These are phyloP conservation scores for Lepidium africanum DNA, from an alignment of 345 rosid species.

Conservation along the genomic window DNA sequence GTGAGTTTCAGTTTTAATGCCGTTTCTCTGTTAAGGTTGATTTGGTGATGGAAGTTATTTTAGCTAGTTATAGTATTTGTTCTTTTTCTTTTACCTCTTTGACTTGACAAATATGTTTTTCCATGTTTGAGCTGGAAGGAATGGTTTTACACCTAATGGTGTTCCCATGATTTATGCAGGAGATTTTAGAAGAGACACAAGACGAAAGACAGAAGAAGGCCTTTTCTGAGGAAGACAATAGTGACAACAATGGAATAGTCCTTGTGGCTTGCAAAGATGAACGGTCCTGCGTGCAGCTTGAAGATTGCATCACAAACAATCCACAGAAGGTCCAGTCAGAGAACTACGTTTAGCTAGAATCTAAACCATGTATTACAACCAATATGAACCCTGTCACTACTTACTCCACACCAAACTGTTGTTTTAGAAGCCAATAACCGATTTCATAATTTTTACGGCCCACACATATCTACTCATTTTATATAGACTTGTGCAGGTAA, in stretches of 20 bases:
- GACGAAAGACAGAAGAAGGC: conserved; percentile 60
- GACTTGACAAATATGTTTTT: neutral
- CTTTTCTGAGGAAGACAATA: conserved; percentile 33
- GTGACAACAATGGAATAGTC: conserved; percentile 51
- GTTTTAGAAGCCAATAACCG: neutral
- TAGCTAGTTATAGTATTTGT: neutral
- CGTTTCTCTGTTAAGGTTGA: neutral
- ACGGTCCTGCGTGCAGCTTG: conserved; percentile 91
- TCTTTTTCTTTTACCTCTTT: neutral
- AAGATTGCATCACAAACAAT: conserved; percentile 67
- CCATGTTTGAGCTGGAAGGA: neutral
- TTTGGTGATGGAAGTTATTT: neutral
- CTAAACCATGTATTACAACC: neutral
- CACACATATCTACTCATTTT: neutral
- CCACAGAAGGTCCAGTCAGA: conserved; percentile 54
- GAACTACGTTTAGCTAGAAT: neutral
- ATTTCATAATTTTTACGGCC: neutral
- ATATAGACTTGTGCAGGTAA: conserved; percentile 44
- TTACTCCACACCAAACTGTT: neutral
- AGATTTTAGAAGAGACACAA: conserved; percentile 76
- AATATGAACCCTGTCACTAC: neutral
- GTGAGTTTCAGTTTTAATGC: conserved; percentile 51
- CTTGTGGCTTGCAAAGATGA: conserved; percentile 96
- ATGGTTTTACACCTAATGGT: neutral
- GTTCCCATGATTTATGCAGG: conserved; percentile 36